Percentiles rank a stretch among this genome's conserved stretches.
These are phyloP conservation scores for Pichiaceae sp. DNA, from an alignment of 1,139 yeast species.

Conservation along the genomic window DNA sequence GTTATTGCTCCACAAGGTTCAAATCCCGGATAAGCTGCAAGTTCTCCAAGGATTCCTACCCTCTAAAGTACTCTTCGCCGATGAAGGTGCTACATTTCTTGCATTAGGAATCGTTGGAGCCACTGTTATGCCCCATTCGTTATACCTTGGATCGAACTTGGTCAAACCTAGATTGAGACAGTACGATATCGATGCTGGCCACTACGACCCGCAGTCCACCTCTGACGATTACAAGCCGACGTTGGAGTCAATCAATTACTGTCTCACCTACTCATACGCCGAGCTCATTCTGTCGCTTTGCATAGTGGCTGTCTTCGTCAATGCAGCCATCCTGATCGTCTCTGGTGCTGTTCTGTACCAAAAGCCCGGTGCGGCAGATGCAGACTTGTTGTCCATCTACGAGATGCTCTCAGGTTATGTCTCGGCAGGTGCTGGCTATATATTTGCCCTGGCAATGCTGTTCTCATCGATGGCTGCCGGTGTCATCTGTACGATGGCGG, in stretches of 20 bases:
- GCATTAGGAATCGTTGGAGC: slow-evolving; percentile 74
- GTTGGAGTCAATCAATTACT: slow-evolving; percentile 54
- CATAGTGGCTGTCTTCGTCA: slow-evolving; percentile 66
- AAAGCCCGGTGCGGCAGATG: slow-evolving; percentile 54
- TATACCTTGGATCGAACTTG: slow-evolving; percentile 66
- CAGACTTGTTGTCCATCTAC: slow-evolving; percentile 70
- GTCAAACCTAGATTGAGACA: slow-evolving; percentile 66
- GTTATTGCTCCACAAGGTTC: slow-evolving; percentile 48
- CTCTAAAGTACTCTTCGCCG: slow-evolving; percentile 22
- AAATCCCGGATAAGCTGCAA: slow-evolving; percentile 27
- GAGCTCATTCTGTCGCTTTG: slow-evolving; percentile 61
- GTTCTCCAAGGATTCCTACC: slow-evolving; percentile 56
- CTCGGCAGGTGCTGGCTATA: slow-evolving; percentile 62
- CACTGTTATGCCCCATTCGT: slow-evolving; percentile 78
- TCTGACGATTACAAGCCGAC: slow-evolving; percentile 47
- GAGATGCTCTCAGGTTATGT: slow-evolving; percentile 50
- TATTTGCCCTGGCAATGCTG: slow-evolving; percentile 66
- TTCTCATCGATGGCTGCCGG: slow-evolving; percentile 81
- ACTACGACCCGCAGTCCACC: slow-evolving; percentile 25
- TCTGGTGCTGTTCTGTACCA: slow-evolving; percentile 63
- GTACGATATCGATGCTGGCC: slow-evolving; percentile 59
- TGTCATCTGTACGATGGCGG: slow-evolving; percentile 73
- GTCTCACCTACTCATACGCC: slow-evolving; percentile 54
- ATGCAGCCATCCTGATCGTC: slow-evolving; percentile 64
- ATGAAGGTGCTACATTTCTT: slow-evolving; percentile 45